Evolutionary conservation across 2,329 filamentous ascomycete genomes (phyloP).

Genomic region (Cladosporium austrohemisphaericum): DNA sequence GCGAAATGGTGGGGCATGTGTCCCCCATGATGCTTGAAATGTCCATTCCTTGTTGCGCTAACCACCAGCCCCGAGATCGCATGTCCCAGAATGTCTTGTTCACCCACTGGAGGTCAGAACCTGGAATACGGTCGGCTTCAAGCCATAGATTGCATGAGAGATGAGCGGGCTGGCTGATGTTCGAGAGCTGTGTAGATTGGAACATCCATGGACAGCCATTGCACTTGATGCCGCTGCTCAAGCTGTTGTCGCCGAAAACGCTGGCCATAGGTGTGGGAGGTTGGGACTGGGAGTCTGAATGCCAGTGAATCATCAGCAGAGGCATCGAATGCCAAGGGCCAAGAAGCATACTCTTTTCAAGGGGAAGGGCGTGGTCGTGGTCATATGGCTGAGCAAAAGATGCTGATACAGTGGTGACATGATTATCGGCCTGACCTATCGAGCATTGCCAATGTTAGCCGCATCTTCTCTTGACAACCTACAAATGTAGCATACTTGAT

Average conservation of each 20-base stretch:
- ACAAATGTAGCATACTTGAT: no score
- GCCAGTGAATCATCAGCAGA: no score
- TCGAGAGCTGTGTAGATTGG: background rate
- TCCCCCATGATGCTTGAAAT: background rate
- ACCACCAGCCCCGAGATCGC: background rate
- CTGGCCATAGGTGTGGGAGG: no score
- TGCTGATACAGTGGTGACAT: no score
- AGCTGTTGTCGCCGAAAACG: background rate
- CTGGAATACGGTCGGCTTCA: background rate
- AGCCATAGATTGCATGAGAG: background rate
- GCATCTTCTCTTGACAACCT: no score
- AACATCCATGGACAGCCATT: background rate
- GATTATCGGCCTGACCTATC: no score
- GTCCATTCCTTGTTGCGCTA: background rate
- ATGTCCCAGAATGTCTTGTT: slow-evolving; percentile 1
- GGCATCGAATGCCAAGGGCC: no score
- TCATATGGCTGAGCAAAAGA: no score
- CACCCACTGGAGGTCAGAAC: background rate
- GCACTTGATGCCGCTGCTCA: background rate
- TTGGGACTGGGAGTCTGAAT: no score
- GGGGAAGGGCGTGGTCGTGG: no score
- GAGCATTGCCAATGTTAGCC: no score
- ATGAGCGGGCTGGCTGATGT: background rate
- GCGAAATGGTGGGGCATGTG: background rate
- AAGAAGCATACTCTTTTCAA: no score